Conservation (phyloP, 139 green algal genomes). For the Parachlorella kessleri region DNA sequence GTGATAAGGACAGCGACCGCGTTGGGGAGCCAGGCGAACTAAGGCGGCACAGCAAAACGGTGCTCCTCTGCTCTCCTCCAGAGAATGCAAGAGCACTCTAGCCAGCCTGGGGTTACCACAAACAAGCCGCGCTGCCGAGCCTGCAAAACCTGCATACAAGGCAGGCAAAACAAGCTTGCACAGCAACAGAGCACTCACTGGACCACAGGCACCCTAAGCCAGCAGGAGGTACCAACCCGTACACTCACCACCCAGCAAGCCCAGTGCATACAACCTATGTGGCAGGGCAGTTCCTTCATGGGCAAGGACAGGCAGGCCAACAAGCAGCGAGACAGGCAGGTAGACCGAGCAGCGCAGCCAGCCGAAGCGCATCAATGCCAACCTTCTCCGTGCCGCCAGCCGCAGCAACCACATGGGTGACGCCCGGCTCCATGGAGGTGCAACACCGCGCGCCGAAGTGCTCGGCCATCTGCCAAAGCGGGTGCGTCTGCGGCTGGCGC, state of each 20-base stretch:
- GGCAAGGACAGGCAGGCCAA: too few relatives aligned
- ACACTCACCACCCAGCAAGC: too few relatives aligned
- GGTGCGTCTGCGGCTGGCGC: constrained; percentile 42
- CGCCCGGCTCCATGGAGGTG: constrained; percentile 8
- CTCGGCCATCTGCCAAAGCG: constrained; percentile 66
- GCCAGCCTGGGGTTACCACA: constrained; percentile 48
- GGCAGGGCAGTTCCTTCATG: too few relatives aligned
- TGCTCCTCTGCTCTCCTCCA: constrained; percentile 64
- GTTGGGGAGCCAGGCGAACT: background rate
- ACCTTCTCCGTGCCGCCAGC: constrained; percentile 64
- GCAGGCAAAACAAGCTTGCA: background rate
- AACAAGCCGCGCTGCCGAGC: constrained; percentile 15
- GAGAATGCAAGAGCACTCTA: constrained; percentile 64
- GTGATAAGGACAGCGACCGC: background rate
- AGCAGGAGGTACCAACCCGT: too few relatives aligned
- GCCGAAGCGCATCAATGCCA: background rate
- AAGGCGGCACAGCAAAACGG: constrained; percentile 46
- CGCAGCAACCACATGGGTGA: constrained; percentile 66
- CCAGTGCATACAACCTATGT: too few relatives aligned
- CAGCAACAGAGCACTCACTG: too few relatives aligned
- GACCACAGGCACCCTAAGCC: too few relatives aligned
- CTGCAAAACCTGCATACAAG: background rate
- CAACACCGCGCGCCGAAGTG: constrained; percentile 53
- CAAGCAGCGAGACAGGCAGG: too few relatives aligned
- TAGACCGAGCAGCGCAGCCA: too few relatives aligned